These are phyloP conservation scores for Penicillium ochrochloron DNA, from an alignment of 495 filamentous ascomycete species.

Conservation along the genomic window DNA sequence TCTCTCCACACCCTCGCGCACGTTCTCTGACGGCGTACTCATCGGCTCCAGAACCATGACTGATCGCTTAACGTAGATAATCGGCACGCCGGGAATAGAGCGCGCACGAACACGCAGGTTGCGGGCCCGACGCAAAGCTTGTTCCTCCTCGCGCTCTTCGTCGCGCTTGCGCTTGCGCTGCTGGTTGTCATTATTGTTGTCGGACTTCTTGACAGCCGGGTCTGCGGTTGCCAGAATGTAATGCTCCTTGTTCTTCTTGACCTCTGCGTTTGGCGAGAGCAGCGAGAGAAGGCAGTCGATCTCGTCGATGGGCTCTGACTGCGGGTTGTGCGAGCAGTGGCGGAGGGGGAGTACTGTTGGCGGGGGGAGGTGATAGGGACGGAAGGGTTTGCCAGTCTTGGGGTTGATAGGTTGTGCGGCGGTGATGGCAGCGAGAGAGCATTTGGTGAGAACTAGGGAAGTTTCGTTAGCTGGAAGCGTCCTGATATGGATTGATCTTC, in stretches of 20 bases:
- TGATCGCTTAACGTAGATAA: conserved; percentile 81
- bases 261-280: conserved; percentile 69
- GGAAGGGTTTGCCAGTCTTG: conserved; percentile 47
- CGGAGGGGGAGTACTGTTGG: conserved; percentile 72
- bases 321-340: conserved; percentile 85
- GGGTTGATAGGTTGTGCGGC: conserved; percentile 50
- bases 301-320: conserved; percentile 74
- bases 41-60: conserved; percentile 94
- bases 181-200: conserved; percentile 26
- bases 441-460: conserved; percentile 63
- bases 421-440: conserved; percentile 55
- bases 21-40: conserved; percentile 63
- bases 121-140: conserved; percentile 40
- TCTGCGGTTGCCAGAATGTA: conserved; percentile 82
- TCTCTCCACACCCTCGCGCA: conserved; percentile 70
- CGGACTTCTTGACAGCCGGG: conserved; percentile 34
- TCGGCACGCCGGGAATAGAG: conserved; percentile 70
- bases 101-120: conserved; percentile 41
- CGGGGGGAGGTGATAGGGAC: conserved; percentile 49
- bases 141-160: conserved; percentile 39
- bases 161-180: conserved; percentile 36
- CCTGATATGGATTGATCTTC: background rate
- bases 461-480: conserved; percentile 16
- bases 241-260: conserved; percentile 78
- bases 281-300: conserved; percentile 78